Conservation (phyloP, 2,329 filamentous ascomycete species). For the Xylariaceae sp. region DNA sequence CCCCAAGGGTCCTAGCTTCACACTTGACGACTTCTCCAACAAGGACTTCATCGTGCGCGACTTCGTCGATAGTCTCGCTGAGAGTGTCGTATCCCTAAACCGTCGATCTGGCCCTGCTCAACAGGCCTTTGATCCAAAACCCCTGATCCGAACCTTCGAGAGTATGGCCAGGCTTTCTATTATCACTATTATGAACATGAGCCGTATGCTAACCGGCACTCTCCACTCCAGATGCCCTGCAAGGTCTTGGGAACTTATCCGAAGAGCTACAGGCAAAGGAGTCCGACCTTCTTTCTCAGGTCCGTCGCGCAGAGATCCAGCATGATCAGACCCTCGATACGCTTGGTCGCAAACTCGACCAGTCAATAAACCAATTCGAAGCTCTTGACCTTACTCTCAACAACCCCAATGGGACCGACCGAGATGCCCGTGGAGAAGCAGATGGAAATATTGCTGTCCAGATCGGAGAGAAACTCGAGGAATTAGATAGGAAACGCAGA, state of each 20-base stretch:
- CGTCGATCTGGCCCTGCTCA: slow-evolving; percentile 73
- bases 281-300: slow-evolving; percentile 86
- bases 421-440: slow-evolving; percentile 52
- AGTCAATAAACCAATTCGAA: slow-evolving; percentile 91
- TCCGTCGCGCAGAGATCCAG: slow-evolving; percentile 86
- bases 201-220: slow-evolving; percentile 30
- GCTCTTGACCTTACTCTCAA: slow-evolving; percentile 83
- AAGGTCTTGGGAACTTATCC: slow-evolving; percentile 69
- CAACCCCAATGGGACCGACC: slow-evolving; percentile 51
- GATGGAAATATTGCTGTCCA: slow-evolving; percentile 91
- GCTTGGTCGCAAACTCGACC: slow-evolving; percentile 84
- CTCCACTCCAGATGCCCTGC: slow-evolving; percentile 59
- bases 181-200: not conserved
- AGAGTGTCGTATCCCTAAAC: slow-evolving; percentile 76
- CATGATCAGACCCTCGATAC: slow-evolving; percentile 91
- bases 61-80: slow-evolving; percentile 91
- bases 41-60: slow-evolving; percentile 98
- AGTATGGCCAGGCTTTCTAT: slow-evolving; percentile 47
- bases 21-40: slow-evolving; percentile 82
- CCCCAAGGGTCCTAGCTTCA: slow-evolving; percentile 79
- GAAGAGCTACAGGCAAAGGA: slow-evolving; percentile 89
- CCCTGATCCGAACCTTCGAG: slow-evolving; percentile 93
- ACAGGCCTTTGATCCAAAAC: slow-evolving; percentile 87
- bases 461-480: slow-evolving; percentile 91
- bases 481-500: slow-evolving; percentile 88